phyloP scores from a whole-genome alignment of 352 stramenopile genomes.

The Phytophthora cryptogea region DNA sequence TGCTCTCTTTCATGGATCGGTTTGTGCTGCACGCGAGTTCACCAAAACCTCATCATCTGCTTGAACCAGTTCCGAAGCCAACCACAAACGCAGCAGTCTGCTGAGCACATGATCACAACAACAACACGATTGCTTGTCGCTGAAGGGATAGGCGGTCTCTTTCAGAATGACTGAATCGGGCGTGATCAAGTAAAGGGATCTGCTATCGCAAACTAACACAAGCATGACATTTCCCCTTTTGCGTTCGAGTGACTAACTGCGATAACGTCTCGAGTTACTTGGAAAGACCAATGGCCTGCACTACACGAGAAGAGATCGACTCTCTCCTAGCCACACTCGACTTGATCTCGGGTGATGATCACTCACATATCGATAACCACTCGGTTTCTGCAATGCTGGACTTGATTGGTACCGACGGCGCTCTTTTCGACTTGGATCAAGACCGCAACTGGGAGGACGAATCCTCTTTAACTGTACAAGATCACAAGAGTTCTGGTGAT shows the following conservation, averaged over 20 bases:
- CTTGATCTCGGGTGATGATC: slow-evolving; percentile 20
- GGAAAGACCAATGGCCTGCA: slow-evolving; percentile 4
- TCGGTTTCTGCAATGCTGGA: background rate
- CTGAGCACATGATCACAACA: slow-evolving; percentile 1
- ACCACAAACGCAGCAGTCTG: background rate
- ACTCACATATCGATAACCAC: background rate
- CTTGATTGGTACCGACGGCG: background rate
- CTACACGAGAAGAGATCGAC: slow-evolving; percentile 1
- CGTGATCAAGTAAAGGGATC: slow-evolving; percentile 24
- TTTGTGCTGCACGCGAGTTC: background rate
- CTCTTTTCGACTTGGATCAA: background rate
- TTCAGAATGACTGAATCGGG: slow-evolving; percentile 6
- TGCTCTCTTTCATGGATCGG: background rate
- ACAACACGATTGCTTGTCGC: too few species aligned
- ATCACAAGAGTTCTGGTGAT: background rate
- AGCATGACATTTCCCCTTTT: slow-evolving; percentile 1
- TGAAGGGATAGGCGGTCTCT: background rate
- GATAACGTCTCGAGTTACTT: slow-evolving; percentile 8
- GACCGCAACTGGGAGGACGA: slow-evolving; percentile 13
- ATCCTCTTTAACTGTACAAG: background rate
- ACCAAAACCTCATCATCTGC: background rate
- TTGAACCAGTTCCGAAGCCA: background rate
- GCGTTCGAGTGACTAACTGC: slow-evolving; percentile 13
- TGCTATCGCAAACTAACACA: background rate
- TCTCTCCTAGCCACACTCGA: slow-evolving; percentile 17